Percentiles rank a stretch among this genome's conserved stretches.
phyloP scores from a whole-genome alignment of 2,329 filamentous ascomycete species.

The Fusarium vanettenii region DNA sequence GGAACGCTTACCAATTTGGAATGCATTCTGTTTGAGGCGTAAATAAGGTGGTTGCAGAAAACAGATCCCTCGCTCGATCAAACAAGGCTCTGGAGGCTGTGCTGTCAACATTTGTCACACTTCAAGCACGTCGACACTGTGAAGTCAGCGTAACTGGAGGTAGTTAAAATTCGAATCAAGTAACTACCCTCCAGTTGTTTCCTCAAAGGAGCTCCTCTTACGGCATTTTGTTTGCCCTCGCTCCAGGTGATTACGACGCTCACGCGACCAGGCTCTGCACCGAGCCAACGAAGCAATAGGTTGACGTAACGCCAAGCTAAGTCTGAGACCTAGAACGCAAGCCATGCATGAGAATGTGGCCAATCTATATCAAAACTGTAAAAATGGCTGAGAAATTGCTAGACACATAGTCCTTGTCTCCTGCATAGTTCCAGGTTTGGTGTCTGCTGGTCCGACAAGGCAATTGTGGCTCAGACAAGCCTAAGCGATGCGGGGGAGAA shows the following conservation, averaged over 20 bases:
- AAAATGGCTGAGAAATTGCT: not conserved
- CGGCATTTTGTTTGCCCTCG: not conserved
- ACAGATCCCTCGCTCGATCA: not conserved
- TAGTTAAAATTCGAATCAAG: too few species aligned
- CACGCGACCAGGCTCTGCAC: not conserved
- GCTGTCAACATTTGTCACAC: not conserved
- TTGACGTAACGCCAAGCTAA: conserved; percentile 1
- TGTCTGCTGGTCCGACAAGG: not conserved
- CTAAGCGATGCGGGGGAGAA: not conserved
- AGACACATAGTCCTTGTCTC: not conserved
- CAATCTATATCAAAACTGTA: not conserved
- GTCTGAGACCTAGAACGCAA: not conserved
- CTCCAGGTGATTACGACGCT: not conserved
- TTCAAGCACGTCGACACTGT: too few species aligned
- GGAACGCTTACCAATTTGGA: not conserved
- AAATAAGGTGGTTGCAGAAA: not conserved
- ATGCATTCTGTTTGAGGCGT: not conserved
- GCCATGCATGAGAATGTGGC: not conserved
- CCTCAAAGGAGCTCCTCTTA: not conserved
- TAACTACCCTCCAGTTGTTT: not conserved
- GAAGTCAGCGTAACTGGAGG: not conserved
- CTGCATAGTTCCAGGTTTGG: not conserved
- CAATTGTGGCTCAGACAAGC: not conserved
- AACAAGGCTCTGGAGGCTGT: not conserved
- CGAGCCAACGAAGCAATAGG: not conserved